phyloP scores from a whole-genome alignment of 768 basidiomycete species.

The Hericium erinaceus region DNA sequence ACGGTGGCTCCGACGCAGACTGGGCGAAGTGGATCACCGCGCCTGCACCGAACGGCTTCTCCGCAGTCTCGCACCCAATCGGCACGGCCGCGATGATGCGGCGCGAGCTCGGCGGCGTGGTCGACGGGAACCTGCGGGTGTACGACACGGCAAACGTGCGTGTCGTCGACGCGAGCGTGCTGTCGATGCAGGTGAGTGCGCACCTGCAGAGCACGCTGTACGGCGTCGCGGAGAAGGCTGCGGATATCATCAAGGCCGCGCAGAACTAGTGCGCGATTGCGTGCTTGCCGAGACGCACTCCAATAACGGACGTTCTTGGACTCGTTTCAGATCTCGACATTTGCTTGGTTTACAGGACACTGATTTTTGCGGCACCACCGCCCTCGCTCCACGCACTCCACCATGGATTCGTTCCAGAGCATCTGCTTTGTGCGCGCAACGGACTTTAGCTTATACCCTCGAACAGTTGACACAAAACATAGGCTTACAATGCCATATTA shows the following conservation, averaged over 20 bases:
- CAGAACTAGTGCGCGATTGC: slow-evolving; percentile 33
- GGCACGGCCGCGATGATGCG: slow-evolving; percentile 17
- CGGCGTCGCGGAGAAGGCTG: slow-evolving; percentile 62
- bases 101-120: slow-evolving; percentile 16
- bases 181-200: slow-evolving; percentile 30
- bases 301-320: background rate
- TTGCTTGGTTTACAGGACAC: too few species aligned
- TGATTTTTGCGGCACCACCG: too few species aligned
- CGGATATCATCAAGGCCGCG: slow-evolving; percentile 42
- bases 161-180: slow-evolving; percentile 56
- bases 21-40: slow-evolving; percentile 21
- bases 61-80: slow-evolving; percentile 11
- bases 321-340: background rate
- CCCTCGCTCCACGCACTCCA: too few species aligned
- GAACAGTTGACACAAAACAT: too few species aligned
- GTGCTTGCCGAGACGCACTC: background rate
- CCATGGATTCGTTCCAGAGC: too few species aligned
- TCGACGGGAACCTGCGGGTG: slow-evolving; percentile 12
- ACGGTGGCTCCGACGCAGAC: background rate
- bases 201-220: slow-evolving; percentile 28
- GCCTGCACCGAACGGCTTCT: background rate
- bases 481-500: too few species aligned
- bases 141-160: slow-evolving; percentile 61
- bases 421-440: too few species aligned
- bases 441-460: too few species aligned